These are phyloP conservation scores for Magnusiomyces ingens DNA, from an alignment of 1,139 yeast genomes.

Conservation along the genomic window DNA sequence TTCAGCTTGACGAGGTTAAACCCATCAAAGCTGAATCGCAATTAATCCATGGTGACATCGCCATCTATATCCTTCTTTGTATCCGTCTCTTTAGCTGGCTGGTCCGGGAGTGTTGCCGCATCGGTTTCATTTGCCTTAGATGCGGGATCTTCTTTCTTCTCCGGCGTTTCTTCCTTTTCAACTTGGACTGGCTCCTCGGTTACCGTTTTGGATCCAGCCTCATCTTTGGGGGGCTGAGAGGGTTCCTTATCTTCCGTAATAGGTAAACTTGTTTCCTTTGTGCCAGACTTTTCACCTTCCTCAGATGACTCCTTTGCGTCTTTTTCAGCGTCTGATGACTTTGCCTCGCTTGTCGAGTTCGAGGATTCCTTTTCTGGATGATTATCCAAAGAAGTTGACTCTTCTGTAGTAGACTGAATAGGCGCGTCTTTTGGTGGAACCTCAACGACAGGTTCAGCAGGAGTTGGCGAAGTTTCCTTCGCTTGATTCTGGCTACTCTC, in stretches of 20 bases:
- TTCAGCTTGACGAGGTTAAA: not conserved
- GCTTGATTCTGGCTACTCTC: not conserved
- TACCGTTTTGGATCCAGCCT: not conserved
- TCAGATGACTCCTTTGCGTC: slow-evolving; percentile 1
- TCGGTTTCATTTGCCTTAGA: not conserved
- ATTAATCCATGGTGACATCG: slow-evolving; percentile 30
- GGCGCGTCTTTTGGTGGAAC: not conserved
- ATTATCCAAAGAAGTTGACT: not conserved
- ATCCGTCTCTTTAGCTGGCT: not conserved
- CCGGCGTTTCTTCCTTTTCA: not conserved
- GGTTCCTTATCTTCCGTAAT: not conserved
- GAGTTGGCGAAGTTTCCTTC: not conserved
- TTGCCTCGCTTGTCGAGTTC: not conserved
- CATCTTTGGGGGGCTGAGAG: not conserved
- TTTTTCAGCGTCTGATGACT: not conserved
- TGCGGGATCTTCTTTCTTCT: not conserved
- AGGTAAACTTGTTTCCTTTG: not conserved
- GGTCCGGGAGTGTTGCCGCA: not conserved
- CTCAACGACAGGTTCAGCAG: not conserved
- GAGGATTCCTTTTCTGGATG: not conserved
- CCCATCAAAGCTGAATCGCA: not conserved
- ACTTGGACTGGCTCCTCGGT: not conserved
- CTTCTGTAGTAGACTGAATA: not conserved
- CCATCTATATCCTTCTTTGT: slow-evolving; percentile 24
- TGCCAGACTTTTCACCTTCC: not conserved